Evolutionary conservation across 2,329 filamentous ascomycete genomes (phyloP), one percentile per base, ranked within the genome.

Genomic region (Nothophaeocryptopus gaeumannii): DNA sequence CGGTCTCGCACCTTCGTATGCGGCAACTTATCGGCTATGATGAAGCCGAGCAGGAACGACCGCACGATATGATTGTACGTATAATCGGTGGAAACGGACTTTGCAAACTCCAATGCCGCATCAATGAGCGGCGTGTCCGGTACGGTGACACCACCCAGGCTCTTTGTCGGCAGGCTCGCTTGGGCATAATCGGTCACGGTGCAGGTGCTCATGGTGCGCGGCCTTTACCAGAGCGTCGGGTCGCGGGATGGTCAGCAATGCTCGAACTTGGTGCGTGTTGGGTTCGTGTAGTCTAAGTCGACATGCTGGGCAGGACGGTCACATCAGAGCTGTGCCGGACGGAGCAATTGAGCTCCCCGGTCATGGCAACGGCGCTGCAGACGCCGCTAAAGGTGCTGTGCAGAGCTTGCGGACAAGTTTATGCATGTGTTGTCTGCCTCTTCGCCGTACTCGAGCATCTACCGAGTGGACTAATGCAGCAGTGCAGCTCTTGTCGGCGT

Each of bases 21-120:
- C 5, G 68, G 65, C 9, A 68, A 58, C 15, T 67, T 64, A 40
- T 65, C 56, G 33, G 63, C 56, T 34, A 72, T 70, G 42, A 68
- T 58, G 45, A 64, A 58, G 5, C 70, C 70, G 36, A 69, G 62
- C 26, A 72, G 65, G 55, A 67, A 67, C 9, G 67, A 67, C 8
- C 71, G 68, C 39, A 67, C 58, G 39, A 70, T 61, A 52, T 75
- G 73, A 54, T 72, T 71, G 63, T 67, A 74, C 1, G 63, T 58
- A 5, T 60, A 44, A 31, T 68, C 63, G 30, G 59, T 61, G 15
- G 58, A 55, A 47, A 70, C 59, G 1, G 55, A 39, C 14, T 58
- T 62, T 2, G 69, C 66, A 42, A 64, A 68, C 2, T 53, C 51
- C 8, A 70, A 60, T 2, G 71, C 67, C n/a, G 61, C 58, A 35